Percentiles rank a stretch among this genome's conserved stretches.
These are phyloP conservation scores for Westerdykella sp. DNA, from an alignment of 2,329 filamentous ascomycete genomes.

Conservation along the genomic window DNA sequence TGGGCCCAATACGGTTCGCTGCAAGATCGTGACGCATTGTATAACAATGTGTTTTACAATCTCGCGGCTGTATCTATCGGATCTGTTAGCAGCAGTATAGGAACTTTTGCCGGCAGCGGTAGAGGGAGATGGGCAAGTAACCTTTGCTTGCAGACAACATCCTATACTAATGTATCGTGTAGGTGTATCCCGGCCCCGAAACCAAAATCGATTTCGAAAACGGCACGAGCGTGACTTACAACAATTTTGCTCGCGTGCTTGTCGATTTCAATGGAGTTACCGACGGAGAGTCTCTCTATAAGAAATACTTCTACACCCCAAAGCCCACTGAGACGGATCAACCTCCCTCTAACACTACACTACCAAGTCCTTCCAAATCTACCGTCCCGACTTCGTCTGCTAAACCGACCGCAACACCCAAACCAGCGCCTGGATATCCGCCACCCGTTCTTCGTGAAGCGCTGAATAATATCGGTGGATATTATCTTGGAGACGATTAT, in stretches of 20 bases:
- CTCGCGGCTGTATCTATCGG: constrained; percentile 41
- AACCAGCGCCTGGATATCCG: constrained; percentile 41
- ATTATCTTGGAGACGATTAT: constrained; percentile 42
- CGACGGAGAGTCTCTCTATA: constrained; percentile 39
- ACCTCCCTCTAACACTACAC: not conserved
- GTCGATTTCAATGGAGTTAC: constrained; percentile 39
- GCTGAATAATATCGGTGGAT: constrained; percentile 43
- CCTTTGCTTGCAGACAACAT: not conserved
- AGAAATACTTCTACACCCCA: constrained; percentile 28
- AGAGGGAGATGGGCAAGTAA: constrained; percentile 30
- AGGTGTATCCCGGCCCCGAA: constrained; percentile 39
- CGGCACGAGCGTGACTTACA: constrained; percentile 36
- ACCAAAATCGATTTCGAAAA: constrained; percentile 44
- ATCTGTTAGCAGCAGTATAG: constrained; percentile 35
- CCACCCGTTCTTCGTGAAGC: constrained; percentile 38
- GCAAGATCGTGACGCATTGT: constrained; percentile 55
- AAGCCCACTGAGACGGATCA: constrained; percentile 11
- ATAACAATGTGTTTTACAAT: constrained; percentile 46
- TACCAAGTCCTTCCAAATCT: constrained; percentile 9
- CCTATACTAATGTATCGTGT: constrained; percentile 4
- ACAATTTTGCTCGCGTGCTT: constrained; percentile 42
- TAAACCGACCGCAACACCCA: constrained; percentile 15
- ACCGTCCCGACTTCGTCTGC: constrained; percentile 16
- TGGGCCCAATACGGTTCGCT: constrained; percentile 44
- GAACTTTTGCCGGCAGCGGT: constrained; percentile 42